phyloP scores from a whole-genome alignment of 2,329 filamentous ascomycete species.

The Intubia oerlemansii region DNA sequence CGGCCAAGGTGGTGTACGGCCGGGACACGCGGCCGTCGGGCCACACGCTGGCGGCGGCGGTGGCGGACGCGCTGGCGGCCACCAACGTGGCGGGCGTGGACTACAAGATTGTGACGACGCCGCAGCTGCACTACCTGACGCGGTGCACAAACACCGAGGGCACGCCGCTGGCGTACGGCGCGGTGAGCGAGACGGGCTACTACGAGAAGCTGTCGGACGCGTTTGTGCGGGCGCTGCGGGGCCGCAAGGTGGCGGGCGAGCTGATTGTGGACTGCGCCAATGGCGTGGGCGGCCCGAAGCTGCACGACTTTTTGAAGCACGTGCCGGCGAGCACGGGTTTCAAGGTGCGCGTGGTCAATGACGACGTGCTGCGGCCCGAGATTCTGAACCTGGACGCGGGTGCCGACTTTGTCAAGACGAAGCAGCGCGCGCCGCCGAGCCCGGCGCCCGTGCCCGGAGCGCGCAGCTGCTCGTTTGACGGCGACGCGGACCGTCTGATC shows the following conservation, averaged over 20 bases:
- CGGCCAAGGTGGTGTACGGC: constrained; percentile 70
- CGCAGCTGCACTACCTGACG: constrained; percentile 93
- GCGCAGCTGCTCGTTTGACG: constrained; percentile 79
- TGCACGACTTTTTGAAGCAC: constrained; percentile 68
- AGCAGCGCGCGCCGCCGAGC: constrained; percentile 69
- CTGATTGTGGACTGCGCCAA: constrained; percentile 91
- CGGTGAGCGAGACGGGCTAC: constrained; percentile 77
- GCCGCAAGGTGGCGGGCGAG: constrained; percentile 49
- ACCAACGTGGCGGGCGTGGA: constrained; percentile 57
- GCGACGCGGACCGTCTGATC: constrained; percentile 85
- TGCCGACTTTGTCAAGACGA: constrained; percentile 94
- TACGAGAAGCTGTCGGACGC: constrained; percentile 79
- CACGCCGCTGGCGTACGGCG: constrained; percentile 70
- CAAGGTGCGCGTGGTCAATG: constrained; percentile 75
- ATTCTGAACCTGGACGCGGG: constrained; percentile 66
- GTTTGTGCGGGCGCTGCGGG: constrained; percentile 64
- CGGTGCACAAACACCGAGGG: constrained; percentile 86
- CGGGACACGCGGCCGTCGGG: constrained; percentile 88
- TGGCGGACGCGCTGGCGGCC: constrained; percentile 60
- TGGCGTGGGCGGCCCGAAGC: constrained; percentile 82
- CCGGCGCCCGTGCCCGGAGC: constrained; percentile 58
- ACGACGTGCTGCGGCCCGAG: constrained; percentile 79
- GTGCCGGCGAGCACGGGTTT: constrained; percentile 44
- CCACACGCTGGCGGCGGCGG: constrained; percentile 56
- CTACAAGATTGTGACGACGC: constrained; percentile 82